Percentiles rank a stretch among this genome's conserved stretches.
Conservation (phyloP, 2,329 filamentous ascomycete genomes). For the Penicillium sp. region DNA sequence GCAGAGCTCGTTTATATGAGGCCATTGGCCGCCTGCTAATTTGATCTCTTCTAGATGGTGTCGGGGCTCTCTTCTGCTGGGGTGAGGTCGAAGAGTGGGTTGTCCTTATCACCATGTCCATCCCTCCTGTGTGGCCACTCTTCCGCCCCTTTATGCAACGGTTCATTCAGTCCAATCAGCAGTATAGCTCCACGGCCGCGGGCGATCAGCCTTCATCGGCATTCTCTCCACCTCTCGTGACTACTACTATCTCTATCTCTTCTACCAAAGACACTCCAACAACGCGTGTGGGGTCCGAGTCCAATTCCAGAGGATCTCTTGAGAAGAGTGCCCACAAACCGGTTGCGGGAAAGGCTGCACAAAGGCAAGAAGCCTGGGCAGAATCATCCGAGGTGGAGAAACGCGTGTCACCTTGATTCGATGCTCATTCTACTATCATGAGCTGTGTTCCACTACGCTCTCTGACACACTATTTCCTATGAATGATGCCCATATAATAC, state of each 20-base stretch:
- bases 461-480: too few species aligned
- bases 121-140: constrained; percentile 22
- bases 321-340: background rate
- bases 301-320: background rate
- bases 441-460: too few species aligned
- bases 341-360: background rate
- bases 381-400: background rate
- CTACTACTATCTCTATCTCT: constrained; percentile 16
- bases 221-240: constrained; percentile 10
- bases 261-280: constrained; percentile 7
- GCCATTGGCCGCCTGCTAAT: too few species aligned
- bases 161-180: constrained; percentile 16
- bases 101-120: constrained; percentile 24
- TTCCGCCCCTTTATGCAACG: constrained; percentile 16
- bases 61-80: constrained; percentile 20
- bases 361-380: background rate
- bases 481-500: too few species aligned
- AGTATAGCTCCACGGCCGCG: constrained; percentile 7
- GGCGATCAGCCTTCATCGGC: background rate
- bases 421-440: too few species aligned
- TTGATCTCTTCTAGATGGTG: too few species aligned
- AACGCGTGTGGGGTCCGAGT: background rate
- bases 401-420: too few species aligned
- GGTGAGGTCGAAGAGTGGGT: constrained; percentile 24
- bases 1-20: too few species aligned